Conservation (phyloP, 306 rosid species). For the Sesbania bispinosa region DNA sequence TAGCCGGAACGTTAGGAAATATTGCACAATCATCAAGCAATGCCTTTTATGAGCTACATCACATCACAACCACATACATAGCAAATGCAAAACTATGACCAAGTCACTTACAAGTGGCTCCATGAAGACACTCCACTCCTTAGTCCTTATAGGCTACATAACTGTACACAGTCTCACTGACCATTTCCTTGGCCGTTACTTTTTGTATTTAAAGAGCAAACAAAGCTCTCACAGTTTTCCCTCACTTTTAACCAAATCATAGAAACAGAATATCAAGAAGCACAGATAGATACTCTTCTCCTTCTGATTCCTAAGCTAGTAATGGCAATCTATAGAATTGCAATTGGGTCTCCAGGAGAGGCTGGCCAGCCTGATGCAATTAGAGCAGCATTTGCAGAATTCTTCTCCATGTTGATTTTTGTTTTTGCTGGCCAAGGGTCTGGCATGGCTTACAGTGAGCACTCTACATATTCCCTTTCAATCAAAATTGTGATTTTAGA, state of each 20-base stretch:
- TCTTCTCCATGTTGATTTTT: slow-evolving; percentile 76
- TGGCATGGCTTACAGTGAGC: slow-evolving; percentile 73
- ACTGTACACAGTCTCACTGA: slow-evolving; percentile 1
- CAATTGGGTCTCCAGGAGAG: slow-evolving; percentile 66
- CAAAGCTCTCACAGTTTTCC: not conserved
- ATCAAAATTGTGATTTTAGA: not conserved
- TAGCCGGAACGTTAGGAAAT: not conserved
- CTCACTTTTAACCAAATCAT: slow-evolving; percentile 2
- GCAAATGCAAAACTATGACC: slow-evolving; percentile 14
- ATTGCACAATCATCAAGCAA: not conserved
- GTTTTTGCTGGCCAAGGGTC: slow-evolving; percentile 90
- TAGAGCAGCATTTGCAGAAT: slow-evolving; percentile 77
- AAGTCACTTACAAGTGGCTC: slow-evolving; percentile 19
- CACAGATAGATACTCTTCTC: not conserved
- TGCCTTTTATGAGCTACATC: no score
- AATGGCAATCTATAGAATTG: slow-evolving; percentile 53
- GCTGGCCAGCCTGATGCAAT: slow-evolving; percentile 83
- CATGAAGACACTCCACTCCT: no score
- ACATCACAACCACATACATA: slow-evolving; percentile 36
- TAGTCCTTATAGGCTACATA: not conserved
- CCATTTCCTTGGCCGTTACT: slow-evolving; percentile 43
- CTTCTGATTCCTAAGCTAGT: not conserved
- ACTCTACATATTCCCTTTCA: not conserved
- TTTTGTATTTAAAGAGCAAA: slow-evolving; percentile 31
- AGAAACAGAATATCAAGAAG: not conserved